Conservation (phyloP, 2,329 filamentous ascomycete species). For the Canariomyces notabilis region DNA sequence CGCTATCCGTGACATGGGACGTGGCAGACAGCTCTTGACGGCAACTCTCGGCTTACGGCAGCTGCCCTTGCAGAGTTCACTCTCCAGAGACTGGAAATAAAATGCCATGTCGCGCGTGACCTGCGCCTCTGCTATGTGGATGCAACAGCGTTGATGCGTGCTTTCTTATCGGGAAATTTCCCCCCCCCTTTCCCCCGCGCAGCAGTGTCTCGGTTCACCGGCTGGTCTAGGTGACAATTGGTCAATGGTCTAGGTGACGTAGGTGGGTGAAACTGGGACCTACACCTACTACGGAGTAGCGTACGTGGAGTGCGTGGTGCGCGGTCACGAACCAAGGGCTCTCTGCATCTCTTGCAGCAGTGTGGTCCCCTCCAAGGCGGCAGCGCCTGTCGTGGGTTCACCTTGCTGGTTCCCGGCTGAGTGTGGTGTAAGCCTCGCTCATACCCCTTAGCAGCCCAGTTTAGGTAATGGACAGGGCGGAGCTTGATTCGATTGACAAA, state of each 20-base stretch:
- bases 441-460: constrained; percentile 24
- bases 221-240: constrained; percentile 13
- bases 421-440: neutral
- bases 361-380: constrained; percentile 11
- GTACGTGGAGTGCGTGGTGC: neutral
- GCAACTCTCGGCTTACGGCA: no score
- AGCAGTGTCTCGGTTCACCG: neutral
- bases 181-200: constrained; percentile 8
- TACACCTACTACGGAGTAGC: neutral
- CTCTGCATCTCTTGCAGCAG: neutral
- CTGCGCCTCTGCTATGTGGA: constrained; percentile 5
- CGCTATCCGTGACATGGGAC: neutral
- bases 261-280: neutral
- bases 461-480: constrained; percentile 22
- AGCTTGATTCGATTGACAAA: neutral
- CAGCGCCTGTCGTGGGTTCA: constrained; percentile 9
- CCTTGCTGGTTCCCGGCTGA: neutral
- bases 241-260: no score
- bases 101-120: constrained; percentile 1
- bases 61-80: neutral
- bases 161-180: neutral
- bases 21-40: neutral
- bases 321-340: neutral
- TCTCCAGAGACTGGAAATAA: neutral
- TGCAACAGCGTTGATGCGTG: constrained; percentile 3